Evolutionary conservation across 2,329 filamentous ascomycete genomes (phyloP), one percentile per base, ranked within the genome.

Genomic region (Colletotrichum sp.): DNA sequence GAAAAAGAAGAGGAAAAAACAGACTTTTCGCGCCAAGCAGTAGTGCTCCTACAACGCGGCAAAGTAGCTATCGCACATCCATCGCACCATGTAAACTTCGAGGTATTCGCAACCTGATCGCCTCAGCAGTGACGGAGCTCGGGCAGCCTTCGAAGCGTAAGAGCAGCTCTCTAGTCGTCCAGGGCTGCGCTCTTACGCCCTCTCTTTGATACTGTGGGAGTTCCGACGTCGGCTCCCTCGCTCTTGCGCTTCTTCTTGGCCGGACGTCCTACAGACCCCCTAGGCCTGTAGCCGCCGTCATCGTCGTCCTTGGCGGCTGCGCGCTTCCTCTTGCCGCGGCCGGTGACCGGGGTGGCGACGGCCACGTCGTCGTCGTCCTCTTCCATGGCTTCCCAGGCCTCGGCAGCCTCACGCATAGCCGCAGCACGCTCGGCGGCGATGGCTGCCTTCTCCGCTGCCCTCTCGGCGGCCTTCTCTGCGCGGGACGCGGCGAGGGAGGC

Each of bases 231-330:
- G 36, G 84, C 86, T 32, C 80, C 84, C 65, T 90, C 89, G 79
- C 90, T 91, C 87, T 90, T 92, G 6, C 90, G 87, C 86, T 91
- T 92, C 83, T 89, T 89, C 85, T 92, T 92, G 1, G 85, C 83
- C 22, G 89, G 89, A 52, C 90, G 85, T 49, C 66, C 65, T 49
- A 86, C 88, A 4, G 86, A 87, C 4, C 90, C 91, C 78, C 92
- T 91, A 4, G 91, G 90, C 74, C 90, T 87, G 81, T 93, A 93
- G 6, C 91, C 90, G 0, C 85, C 83, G 77, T 93, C 91, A 9
- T 92, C 91, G 39, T 92, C 90, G 15, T 73, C 73, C 22, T 49
- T 73, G 6, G 64, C 44, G 27, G 73, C 34, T 3, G 68, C 73
- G 32, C 90, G 86, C 87, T 92, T 92, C 75, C 89, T 87, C 82